A percentile compares a stretch with the other conserved stretches of the same genome.
phyloP scores from a whole-genome alignment of 805 yeast genomes.

The Spathaspora arborariae region DNA sequence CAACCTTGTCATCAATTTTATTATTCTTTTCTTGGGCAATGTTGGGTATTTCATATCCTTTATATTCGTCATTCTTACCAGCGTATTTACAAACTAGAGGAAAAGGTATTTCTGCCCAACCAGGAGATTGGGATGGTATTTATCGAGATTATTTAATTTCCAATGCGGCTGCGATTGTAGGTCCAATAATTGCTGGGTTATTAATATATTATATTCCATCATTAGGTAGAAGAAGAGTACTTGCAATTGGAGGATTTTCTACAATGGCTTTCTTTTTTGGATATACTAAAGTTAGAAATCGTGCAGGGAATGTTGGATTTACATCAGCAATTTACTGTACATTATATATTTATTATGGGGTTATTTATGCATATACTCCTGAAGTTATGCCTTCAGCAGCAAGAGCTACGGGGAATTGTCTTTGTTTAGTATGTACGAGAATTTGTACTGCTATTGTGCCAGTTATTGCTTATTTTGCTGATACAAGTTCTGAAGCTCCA shows the following conservation, averaged over 20 bases:
- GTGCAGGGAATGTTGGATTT: constrained; percentile 37
- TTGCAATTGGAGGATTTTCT: constrained; percentile 49
- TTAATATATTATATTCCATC: constrained; percentile 15
- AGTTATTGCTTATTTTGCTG: constrained; percentile 32
- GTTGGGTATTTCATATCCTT: constrained; percentile 53
- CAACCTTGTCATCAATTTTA: constrained; percentile 38
- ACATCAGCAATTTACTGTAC: constrained; percentile 50
- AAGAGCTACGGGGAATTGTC: constrained; percentile 35
- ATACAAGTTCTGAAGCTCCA: constrained; percentile 26
- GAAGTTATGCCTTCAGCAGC: constrained; percentile 34
- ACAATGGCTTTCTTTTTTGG: constrained; percentile 58
- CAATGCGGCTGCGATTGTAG: constrained; percentile 25
- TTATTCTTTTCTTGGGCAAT: constrained; percentile 49
- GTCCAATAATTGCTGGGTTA: constrained; percentile 27
- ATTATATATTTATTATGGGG: constrained; percentile 30
- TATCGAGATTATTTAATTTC: constrained; percentile 27
- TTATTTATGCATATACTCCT: constrained; percentile 35
- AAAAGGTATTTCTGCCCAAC: constrained; percentile 33
- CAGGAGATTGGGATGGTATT: constrained; percentile 18
- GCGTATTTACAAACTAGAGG: constrained; percentile 49
- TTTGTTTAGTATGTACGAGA: constrained; percentile 31
- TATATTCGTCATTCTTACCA: constrained; percentile 51
- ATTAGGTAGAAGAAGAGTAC: constrained; percentile 57
- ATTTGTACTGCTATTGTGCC: constrained; percentile 34
- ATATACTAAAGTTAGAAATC: constrained; percentile 54